These are phyloP conservation scores for Nicotiana noctiflora DNA, from an alignment of 257 asterid species.

Conservation along the genomic window DNA sequence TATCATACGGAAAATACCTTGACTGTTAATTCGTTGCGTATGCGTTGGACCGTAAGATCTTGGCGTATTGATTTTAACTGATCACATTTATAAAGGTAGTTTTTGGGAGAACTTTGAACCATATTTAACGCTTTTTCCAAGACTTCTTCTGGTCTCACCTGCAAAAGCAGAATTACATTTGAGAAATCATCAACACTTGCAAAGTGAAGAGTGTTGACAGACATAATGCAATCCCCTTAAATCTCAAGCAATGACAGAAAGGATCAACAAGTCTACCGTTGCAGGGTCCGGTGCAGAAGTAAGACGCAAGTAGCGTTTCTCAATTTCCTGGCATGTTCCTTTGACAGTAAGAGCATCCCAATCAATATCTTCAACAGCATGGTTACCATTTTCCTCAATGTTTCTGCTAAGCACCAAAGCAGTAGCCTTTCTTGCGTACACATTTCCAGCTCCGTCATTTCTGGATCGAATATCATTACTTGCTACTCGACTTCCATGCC, in stretches of 20 bases:
- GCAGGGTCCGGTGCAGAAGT: constrained; percentile 99
- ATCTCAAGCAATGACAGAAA: constrained; percentile 13
- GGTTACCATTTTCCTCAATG: constrained; percentile 67
- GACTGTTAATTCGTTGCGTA: constrained; percentile 82
- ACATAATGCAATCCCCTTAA: constrained; percentile 4
- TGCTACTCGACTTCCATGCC: constrained; percentile 52
- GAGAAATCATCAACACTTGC: constrained; percentile 10
- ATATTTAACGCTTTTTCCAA: constrained; percentile 80
- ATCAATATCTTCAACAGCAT: constrained; percentile 97
- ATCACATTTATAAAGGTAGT: constrained; percentile 91
- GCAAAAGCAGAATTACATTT: constrained; percentile 25
- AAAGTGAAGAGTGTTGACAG: not conserved
- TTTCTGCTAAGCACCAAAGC: constrained; percentile 57
- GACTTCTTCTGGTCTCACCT: constrained; percentile 99
- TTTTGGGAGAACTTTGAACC: constrained; percentile 84
- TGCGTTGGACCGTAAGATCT: constrained; percentile 95
- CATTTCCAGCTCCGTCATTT: constrained; percentile 40
- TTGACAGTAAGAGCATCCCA: constrained; percentile 94
- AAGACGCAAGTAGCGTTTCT: constrained; percentile 94
- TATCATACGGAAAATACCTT: constrained; percentile 46
- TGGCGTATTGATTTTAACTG: constrained; percentile 98
- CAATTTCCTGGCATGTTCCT: constrained; percentile 95
- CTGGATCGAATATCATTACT: constrained; percentile 37
- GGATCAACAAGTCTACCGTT: constrained; percentile 48
- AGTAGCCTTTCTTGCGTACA: constrained; percentile 54